Conservation (phyloP, 176 grass and related monocot genomes). For the Saccharum officinarum region DNA sequence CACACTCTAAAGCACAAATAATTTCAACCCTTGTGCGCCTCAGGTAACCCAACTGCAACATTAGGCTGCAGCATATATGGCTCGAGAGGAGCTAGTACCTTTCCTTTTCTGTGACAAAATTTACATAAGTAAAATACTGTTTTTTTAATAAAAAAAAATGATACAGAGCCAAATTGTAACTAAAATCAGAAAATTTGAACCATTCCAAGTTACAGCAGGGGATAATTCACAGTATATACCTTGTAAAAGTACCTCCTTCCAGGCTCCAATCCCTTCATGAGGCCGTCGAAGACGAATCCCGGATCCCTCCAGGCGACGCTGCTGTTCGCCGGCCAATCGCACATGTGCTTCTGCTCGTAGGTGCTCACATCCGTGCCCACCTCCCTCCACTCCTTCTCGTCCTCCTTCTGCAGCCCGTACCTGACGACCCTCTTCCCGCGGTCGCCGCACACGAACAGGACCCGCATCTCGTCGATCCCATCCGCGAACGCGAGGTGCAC, state of each 20-base stretch:
- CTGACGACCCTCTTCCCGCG: constrained; percentile 58
- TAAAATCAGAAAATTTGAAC: background rate
- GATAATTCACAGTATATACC: constrained; percentile 48
- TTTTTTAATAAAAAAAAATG: background rate
- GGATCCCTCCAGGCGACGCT: constrained; percentile 89
- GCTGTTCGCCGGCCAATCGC: constrained; percentile 68
- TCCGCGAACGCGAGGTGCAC: constrained; percentile 90
- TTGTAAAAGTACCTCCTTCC: constrained; percentile 87
- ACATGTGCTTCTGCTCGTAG: constrained; percentile 93
- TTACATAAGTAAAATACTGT: background rate
- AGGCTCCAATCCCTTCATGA: constrained; percentile 72
- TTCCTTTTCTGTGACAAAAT: background rate
- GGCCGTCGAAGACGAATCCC: constrained; percentile 86
- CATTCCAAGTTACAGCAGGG: background rate
- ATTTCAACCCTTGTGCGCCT: background rate
- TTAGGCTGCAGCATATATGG: background rate
- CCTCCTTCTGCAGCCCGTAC: constrained; percentile 33
- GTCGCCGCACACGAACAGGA: constrained; percentile 80
- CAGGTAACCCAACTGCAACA: background rate
- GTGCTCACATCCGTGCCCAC: constrained; percentile 59
- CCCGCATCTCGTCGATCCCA: constrained; percentile 77
- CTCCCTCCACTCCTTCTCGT: constrained; percentile 32
- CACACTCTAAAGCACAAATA: background rate
- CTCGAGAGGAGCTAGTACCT: background rate
- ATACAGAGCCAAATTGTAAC: background rate